Base-by-base conservation (phyloP, 768 basidiomycete genomes). In the Termitomyces sp. region DNA sequence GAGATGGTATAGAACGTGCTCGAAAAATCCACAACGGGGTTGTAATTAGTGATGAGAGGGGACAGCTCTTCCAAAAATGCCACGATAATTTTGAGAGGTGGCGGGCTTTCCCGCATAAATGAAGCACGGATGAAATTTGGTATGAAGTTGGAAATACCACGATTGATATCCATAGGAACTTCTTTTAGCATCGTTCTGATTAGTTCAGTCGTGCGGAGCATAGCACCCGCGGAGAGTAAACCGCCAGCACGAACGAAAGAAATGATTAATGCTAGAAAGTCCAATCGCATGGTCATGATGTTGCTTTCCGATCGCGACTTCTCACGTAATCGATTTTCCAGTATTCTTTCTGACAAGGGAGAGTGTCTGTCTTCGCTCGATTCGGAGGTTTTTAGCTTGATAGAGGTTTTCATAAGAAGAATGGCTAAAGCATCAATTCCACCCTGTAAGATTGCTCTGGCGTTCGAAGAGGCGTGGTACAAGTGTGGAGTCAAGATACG, bases 381-480 rank as follows among this genome's bases (percentile, higher is more conserved):
- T 46, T 82, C 81, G 0, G 71, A 61, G 23, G 62, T 60, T 63
- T 81, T 86, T 14, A 74, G 66, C 73, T 82, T 73, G 30, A 71
- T 63, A 43, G 71, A 70, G 3, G 71, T 67, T 49, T 79, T 82
- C 33, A 72, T 68, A 14, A 88, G 71, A 31, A 88, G 80, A 9
- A 66, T 60, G 15, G 84, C 81, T 21, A 92, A 69, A 0, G 88
- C 88, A n/a, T 79, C 76, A 30, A 90, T 81, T 2, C 89, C 89
- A 37, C 87, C 85, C 43, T 76, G 75, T 12, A 91, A 72, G 5
- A 87, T 76, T 1, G 67, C 64, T n/a, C 84, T 75, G 5, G 85
- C 74, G 1, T 76, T 70, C 1, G 70, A 66, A 0, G 86, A 85
- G 5, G 75, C 73, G 48, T 84, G 71, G 64, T 84, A 87, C 5